Evolutionary conservation across 2,329 filamentous ascomycete species (phyloP).

Genomic region (Neoarthrinium moseri): DNA sequence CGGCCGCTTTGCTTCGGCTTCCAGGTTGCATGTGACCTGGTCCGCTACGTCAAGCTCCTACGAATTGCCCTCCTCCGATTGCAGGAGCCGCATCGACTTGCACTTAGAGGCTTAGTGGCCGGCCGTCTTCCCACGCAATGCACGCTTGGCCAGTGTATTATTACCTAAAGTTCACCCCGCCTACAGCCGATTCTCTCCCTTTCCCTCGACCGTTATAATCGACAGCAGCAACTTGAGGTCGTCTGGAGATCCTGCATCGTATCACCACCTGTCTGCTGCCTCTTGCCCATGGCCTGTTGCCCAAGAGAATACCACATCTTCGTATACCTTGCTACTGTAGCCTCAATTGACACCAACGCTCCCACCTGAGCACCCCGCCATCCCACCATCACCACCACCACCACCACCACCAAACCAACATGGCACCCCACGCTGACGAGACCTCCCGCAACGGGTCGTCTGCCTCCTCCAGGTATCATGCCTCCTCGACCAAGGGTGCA

Average conservation of each 20-base stretch:
- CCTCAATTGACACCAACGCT: background rate
- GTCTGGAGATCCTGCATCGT: background rate
- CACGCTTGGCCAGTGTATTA: constrained; percentile 12
- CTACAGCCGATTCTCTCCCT: constrained; percentile 9
- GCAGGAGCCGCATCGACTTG: constrained; percentile 46
- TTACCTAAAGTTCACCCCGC: constrained; percentile 28
- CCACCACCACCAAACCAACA: constrained; percentile 25
- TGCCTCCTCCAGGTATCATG: constrained; percentile 58
- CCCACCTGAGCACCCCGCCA: background rate
- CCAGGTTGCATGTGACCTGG: constrained; percentile 19
- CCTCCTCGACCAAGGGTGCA: constrained; percentile 74
- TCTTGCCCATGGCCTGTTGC: constrained; percentile 5
- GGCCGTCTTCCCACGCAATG: constrained; percentile 10
- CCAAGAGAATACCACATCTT: constrained; percentile 4
- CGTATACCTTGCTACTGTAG: constrained; percentile 4
- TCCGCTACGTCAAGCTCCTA: constrained; percentile 7
- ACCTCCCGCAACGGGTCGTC: constrained; percentile 32
- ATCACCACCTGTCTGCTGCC: too few species aligned
- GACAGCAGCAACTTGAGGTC: background rate
- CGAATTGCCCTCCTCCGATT: constrained; percentile 18
- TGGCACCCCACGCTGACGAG: constrained; percentile 60
- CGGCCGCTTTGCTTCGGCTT: constrained; percentile 22
- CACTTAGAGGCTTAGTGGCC: constrained; percentile 56
- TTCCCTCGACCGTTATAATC: too few species aligned
- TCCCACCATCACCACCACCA: background rate